Evolutionary conservation across 805 yeast species (phyloP), one percentile per base, ranked within the genome.

Genomic region (Metschnikowia arizonensis): DNA sequence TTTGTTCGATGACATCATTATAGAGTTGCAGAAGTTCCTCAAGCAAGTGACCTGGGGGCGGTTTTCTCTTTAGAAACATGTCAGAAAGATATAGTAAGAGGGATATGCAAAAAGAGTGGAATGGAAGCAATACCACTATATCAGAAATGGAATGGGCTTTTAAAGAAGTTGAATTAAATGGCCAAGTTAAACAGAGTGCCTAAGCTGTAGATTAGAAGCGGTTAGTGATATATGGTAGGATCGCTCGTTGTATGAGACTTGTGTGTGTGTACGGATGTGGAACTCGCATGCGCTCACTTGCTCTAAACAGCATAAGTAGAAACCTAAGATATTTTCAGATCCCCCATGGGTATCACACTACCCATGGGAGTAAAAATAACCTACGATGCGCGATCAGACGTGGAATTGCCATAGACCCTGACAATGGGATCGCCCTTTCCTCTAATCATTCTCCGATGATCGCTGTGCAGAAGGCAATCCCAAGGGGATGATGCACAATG

Each of bases 21-120:
- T 83, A 84, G 1, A 83, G 61, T 41, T 76, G 81, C 38, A 80
- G 73, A 18, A 85, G 69, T 52, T 74, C 81, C 12, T 79, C 78
- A n/a, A 77, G 59, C 8, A 59, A 40, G 26, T 66, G 41, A 18
- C 83, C 79, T 50, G 77, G 77, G 23, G 78, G 77, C 26, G 86
- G 85, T 53, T 69, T 78, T 62, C 75, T 81, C 57, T 82, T 73
- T 50, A 77, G 68, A 50, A 76, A 72, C 80, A 78, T 78, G 33
- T 14, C 17, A 5, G 30, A n/a, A 15, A 3, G 18, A n/a, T n/a
- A 7, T 11, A n/a, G 25, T 5, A n/a, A 26, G 15, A 9, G 11
- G 15, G 12, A n/a, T 15, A 30, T 7, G 33, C n/a, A n/a, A n/a
- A n/a, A n/a, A 30, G 33, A 15, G 19, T 14, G 33, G 12, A 5